Evolutionary conservation across 352 stramenopile species (phyloP), one percentile per base, ranked within the genome.

Genomic region (Globisporangium yorkense): DNA sequence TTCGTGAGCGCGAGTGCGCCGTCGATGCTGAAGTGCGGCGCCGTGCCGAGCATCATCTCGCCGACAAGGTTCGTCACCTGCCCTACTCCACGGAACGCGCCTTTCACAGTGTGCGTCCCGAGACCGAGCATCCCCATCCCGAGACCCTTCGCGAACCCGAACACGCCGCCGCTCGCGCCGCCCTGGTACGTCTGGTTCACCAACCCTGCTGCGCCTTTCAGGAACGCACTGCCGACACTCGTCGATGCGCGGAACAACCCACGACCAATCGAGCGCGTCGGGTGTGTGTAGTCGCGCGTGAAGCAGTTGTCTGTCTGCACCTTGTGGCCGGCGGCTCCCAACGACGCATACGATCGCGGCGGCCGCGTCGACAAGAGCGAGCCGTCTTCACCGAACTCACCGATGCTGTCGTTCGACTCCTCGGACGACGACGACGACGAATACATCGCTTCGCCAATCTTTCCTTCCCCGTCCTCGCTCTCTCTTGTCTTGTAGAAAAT

Each of bases 111-210:
- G 45, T 96, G 86, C 5, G 84, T 92, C 9, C 84, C 86, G 15
- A 96, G 67, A 7, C 84, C 84, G 9, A 93, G 67, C 80, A 94
- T 92, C 0, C 86, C 86, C 73, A 96, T 92, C 3, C 86, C 84
- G 5, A 96, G 70, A 16, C 86, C 86, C 59, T 94, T 94, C 1
- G 86, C 86, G 68, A 96, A 93, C 1, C 86, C 86, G 66, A 96
- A 92, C 2, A 96, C 83, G 0, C 86, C 86, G 35, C 86, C 86
- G 55, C 65, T 92, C 60, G 84, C 84, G 43, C 82, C 82, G 35
- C 86, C 86, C 70, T 96, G 76, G 54, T 93, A 93, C 37, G 86
- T 94, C 61, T 96, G 88, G 58, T 87, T 91, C 47, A 96, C 82
- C 3, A 96, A 63, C 6, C 83, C 84, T 15, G 80, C 70, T 12